Evolutionary conservation across 2,329 filamentous ascomycete genomes (phyloP), one percentile per base, ranked within the genome.

Genomic region (Microsporum ferrugineum): DNA sequence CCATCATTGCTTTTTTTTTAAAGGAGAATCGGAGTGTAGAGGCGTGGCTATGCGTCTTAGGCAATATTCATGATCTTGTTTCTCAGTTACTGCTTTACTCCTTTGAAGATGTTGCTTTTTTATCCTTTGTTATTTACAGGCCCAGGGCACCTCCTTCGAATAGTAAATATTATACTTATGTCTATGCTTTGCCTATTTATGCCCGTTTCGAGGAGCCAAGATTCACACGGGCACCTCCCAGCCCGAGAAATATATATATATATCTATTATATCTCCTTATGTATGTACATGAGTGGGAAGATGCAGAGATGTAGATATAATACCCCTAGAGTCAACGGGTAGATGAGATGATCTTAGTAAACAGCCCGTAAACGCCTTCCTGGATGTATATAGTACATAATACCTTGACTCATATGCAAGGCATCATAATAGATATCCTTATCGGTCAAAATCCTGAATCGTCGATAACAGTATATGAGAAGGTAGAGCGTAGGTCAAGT

Each of bases 11-110:
- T 36, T 7, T 31, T 7, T 31, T 57, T 49, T 61, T 59, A 57
- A 39, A 38, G 34, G 38, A 38, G 55, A 27, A 60, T 60, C 53
- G 63, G 64, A 65, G 61, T 57, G 60, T 61, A 62, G 56, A 57
- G 57, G 60, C 61, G 61, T 61, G 61, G 60, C 58, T 63, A 51
- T 61, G 60, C 62, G 60, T 61, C 62, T 60, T 60, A 62, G 59
- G 61, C 51, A 56, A 53, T 47, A 61, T 61, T 63, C 55, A 58
- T 61, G 51, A 55, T 41, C 29, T 45, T 56, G 29, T 39, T 39
- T 55, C 36, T 55, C 36, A 8, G 34, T 45, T 59, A 57, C 29
- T 51, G 12, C 29, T n/a, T 51, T 51, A 23, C 41, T 51, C 47
- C 17, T 31, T 33, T 53, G 49, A 53, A 29, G 55, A 57, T 57